Base-by-base conservation (phyloP, 208 protist species). In the Leptomonas pyrrhocoris region DNA sequence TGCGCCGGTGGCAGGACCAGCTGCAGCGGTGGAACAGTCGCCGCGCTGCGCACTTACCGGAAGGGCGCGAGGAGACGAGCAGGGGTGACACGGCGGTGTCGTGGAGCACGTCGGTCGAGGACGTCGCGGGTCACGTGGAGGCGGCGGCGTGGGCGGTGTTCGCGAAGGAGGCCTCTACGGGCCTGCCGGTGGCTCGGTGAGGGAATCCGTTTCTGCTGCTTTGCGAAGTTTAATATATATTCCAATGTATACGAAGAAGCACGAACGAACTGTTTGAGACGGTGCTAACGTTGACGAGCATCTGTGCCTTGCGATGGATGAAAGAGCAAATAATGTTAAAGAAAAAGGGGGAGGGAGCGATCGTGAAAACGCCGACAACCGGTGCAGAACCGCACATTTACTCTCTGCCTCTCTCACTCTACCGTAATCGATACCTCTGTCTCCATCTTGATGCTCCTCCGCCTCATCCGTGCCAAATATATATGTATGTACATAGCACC, bases 21-120 rank as follows among this genome's bases (percentile, higher is more conserved):
- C 36, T 77, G 63, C 71, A 71, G 27, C 71, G 71, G n/a, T 77
- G 62, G 71, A 27, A 38, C 4, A 55, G 28, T 2, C 69, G 69
- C 21, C 69, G 69, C 8, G 51, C 27, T 53, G 48, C 48, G 9
- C 2, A 53, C 18, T 23, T 9, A 28, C 21, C 4, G 5, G 48
- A 53, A 30, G 21, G 16, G 21, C 48, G 12, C 21, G 28, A 34
- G 15, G 5, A 38, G 56, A 34, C n/a, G 25, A 19, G 25, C 5
- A 13, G 5, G 28, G 27, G 0, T 13, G 13, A 13, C 23, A 28
- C 31, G 16, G 36, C 56, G 23, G 40, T 11, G 34, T 25, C 56
- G 56, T 46, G 43, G 43, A 43, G 40, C 16, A 5, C 61, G 0
- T 62, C 38, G 2, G 40, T 70, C 46, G 71, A 75, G 43, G 51